Percentiles rank a stretch among this genome's conserved stretches.
These are phyloP conservation scores for Aureobasidium musti DNA, from an alignment of 2,329 filamentous ascomycete genomes.

Conservation along the genomic window DNA sequence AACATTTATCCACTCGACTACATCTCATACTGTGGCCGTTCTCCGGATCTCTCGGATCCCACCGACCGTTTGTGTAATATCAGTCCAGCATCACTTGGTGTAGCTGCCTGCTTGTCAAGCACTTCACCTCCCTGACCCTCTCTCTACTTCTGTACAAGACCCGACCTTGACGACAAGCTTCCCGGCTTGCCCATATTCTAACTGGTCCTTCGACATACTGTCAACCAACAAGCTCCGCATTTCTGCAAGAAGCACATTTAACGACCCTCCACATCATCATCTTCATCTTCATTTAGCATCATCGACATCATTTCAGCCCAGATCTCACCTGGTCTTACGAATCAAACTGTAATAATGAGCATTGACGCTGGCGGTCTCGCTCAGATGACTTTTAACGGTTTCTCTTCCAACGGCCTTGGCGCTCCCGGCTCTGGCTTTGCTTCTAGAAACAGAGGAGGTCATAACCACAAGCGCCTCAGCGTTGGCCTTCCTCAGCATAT, in stretches of 20 bases:
- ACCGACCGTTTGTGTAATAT: constrained; percentile 26
- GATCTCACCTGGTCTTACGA: constrained; percentile 28
- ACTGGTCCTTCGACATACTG: not conserved
- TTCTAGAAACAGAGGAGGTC: constrained; percentile 75
- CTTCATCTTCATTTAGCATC: constrained; percentile 9
- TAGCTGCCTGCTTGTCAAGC: constrained; percentile 30
- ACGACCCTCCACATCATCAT: constrained; percentile 17
- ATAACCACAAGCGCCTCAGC: constrained; percentile 84
- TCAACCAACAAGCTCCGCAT: constrained; percentile 7
- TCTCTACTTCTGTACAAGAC: constrained; percentile 24
- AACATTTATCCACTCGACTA: constrained; percentile 23
- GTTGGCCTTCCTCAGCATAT: constrained; percentile 73
- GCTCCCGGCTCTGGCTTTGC: constrained; percentile 80
- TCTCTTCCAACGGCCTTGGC: constrained; percentile 69
- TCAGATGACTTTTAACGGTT: constrained; percentile 91
- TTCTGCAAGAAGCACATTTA: constrained; percentile 21
- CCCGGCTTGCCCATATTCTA: constrained; percentile 12
- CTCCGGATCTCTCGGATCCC: constrained; percentile 2
- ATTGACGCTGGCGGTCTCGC: constrained; percentile 98
- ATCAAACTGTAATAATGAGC: constrained; percentile 46
- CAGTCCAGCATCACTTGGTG: constrained; percentile 23
- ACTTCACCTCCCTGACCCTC: not conserved
- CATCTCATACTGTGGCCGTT: constrained; percentile 10
- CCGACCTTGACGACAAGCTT: constrained; percentile 10
- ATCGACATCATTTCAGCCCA: constrained; percentile 22